Conservation (phyloP, 768 basidiomycete species). For the Mycena venus region DNA sequence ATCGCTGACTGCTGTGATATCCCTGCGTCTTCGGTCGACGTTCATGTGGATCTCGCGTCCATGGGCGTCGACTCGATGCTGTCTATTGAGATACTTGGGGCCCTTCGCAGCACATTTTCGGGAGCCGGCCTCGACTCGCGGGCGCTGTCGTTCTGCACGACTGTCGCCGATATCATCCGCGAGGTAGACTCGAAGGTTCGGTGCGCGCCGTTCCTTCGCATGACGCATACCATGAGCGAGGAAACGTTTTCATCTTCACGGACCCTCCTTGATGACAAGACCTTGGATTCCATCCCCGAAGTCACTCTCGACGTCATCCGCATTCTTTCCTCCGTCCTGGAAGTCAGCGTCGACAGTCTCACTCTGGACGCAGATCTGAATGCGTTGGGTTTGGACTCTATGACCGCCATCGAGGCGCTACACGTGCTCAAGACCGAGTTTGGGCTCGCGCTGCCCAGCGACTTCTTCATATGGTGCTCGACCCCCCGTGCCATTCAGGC, state of each 20-base stretch:
- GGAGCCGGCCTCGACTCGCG: constrained; percentile 43
- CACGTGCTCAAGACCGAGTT: constrained; percentile 60
- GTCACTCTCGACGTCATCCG: constrained; percentile 50
- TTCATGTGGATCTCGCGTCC: constrained; percentile 59
- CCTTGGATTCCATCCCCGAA: constrained; percentile 39
- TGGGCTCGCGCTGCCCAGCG: constrained; percentile 56
- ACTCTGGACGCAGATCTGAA: constrained; percentile 61
- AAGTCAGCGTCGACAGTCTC: constrained; percentile 54
- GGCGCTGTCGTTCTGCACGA: constrained; percentile 51
- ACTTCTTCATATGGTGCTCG: constrained; percentile 55
- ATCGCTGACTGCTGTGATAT: constrained; percentile 59
- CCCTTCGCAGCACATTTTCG: constrained; percentile 51
- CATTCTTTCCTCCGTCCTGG: constrained; percentile 63
- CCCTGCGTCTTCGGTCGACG: constrained; percentile 46
- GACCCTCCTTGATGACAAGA: constrained; percentile 56
- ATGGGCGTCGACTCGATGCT: constrained; percentile 78
- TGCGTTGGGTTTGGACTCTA: constrained; percentile 72
- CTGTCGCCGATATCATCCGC: constrained; percentile 50
- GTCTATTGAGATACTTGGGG: constrained; percentile 66
- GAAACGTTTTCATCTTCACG: constrained; percentile 49
- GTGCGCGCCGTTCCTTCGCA: constrained; percentile 6
- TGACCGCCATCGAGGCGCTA: constrained; percentile 73
- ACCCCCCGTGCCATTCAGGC: constrained; percentile 58
- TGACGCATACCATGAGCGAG: constrained; percentile 31
- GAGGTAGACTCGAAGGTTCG: constrained; percentile 39